Evolutionary conservation across 352 stramenopile species (phyloP).

Genomic region (Phytophthora constricta): DNA sequence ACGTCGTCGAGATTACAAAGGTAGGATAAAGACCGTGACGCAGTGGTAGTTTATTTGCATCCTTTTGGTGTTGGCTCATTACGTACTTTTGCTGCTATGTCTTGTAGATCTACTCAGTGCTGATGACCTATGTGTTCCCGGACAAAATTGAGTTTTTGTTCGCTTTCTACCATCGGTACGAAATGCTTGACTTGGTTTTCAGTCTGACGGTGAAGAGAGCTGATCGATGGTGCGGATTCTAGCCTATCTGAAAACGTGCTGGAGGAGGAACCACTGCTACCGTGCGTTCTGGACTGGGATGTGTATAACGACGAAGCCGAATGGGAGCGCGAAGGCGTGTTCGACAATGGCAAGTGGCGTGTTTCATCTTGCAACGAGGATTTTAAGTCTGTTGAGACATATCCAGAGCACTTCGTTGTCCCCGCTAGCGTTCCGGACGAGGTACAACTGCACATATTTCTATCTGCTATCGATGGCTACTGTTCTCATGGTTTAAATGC

Average conservation of each 20-base stretch:
- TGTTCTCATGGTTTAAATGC: conserved; percentile 25
- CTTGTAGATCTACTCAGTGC: conserved; percentile 72
- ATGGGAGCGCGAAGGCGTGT: conserved; percentile 77
- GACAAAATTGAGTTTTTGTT: conserved; percentile 88
- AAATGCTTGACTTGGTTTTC: neutral
- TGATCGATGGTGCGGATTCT: neutral
- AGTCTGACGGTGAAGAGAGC: neutral
- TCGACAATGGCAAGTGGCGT: conserved; percentile 73
- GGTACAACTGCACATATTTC: conserved; percentile 30
- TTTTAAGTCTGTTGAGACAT: conserved; percentile 91
- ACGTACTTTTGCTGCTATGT: conserved; percentile 7
- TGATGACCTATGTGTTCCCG: conserved; percentile 85
- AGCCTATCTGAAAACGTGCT: conserved; percentile 57
- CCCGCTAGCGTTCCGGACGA: conserved; percentile 90
- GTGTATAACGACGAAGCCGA: conserved; percentile 70
- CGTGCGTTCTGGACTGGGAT: conserved; percentile 69
- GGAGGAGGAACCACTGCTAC: conserved; percentile 60
- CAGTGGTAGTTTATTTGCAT: neutral
- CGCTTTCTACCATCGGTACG: conserved; percentile 79
- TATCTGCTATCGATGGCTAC: neutral
- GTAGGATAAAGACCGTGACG: conserved; percentile 24
- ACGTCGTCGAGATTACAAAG: conserved; percentile 72
- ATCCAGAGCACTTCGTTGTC: conserved; percentile 94
- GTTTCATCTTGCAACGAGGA: conserved; percentile 67
- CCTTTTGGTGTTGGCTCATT: conserved; percentile 2